These are phyloP conservation scores for Trichophyton simii DNA, from an alignment of 2,329 filamentous ascomycete species.

Conservation along the genomic window DNA sequence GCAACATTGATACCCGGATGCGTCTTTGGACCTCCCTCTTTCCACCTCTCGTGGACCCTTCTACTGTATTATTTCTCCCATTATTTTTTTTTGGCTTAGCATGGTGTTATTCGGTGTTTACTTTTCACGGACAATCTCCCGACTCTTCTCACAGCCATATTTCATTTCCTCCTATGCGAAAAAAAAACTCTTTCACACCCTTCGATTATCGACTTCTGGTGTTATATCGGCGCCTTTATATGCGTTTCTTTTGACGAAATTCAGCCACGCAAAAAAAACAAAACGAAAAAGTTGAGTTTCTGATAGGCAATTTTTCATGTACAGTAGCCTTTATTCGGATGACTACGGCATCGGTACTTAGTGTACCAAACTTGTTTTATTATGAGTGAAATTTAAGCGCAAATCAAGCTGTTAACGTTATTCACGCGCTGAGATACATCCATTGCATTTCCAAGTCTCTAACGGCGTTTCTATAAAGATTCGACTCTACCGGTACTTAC, in stretches of 20 bases:
- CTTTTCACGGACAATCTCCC: slow-evolving; percentile 11
- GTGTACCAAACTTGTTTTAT: background rate
- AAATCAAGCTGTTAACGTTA: background rate
- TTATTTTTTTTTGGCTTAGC: slow-evolving; percentile 7
- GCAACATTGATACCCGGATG: background rate
- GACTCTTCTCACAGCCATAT: slow-evolving; percentile 6
- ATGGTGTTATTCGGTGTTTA: slow-evolving; percentile 9
- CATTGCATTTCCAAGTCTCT: background rate
- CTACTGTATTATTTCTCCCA: slow-evolving; percentile 1
- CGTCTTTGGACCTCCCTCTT: background rate
- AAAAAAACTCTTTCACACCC: background rate
- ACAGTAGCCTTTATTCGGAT: background rate
- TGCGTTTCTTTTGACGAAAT: background rate
- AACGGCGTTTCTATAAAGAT: background rate
- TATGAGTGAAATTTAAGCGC: background rate
- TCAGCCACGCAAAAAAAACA: background rate
- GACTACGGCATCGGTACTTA: background rate
- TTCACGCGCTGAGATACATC: background rate
- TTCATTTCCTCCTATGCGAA: background rate
- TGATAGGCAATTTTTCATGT: background rate
- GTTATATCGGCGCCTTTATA: background rate
- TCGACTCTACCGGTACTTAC: background rate
- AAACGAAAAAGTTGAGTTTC: background rate
- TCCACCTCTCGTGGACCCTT: background rate
- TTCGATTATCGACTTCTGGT: background rate